Percentiles rank a stretch among this genome's conserved stretches.
Evolutionary conservation across 805 yeast genomes (phyloP).

Genomic region (Saccharomycopsis guyanensis): DNA sequence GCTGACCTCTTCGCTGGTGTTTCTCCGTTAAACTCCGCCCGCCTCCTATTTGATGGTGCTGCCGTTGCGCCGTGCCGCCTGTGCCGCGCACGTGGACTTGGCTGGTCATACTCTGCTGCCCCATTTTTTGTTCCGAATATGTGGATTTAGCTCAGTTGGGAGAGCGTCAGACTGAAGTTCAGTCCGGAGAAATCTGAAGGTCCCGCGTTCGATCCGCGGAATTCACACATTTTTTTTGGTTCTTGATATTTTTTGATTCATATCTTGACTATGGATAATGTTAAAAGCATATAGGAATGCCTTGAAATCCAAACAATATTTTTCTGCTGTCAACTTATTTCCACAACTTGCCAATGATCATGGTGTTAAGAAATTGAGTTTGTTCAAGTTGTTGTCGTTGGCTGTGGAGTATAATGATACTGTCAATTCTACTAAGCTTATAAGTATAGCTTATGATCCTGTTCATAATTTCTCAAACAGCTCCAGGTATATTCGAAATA

Average conservation of each 20-base stretch:
- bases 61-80: too few relatives aligned
- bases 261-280: neutral
- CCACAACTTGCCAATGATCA: neutral
- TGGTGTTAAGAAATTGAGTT: neutral
- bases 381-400: neutral
- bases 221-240: conserved; percentile 37
- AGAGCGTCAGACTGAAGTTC: conserved; percentile 12
- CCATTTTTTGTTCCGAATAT: neutral
- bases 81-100: neutral
- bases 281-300: neutral
- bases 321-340: neutral
- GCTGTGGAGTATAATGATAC: neutral
- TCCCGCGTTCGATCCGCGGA: conserved; percentile 86
- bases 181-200: conserved; percentile 50
- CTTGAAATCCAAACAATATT: neutral
- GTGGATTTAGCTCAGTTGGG: conserved; percentile 12
- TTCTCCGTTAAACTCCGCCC: too few relatives aligned
- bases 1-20: too few relatives aligned
- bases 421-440: neutral
- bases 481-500: neutral
- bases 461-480: neutral
- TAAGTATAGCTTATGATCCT: neutral
- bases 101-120: neutral
- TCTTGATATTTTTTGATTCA: neutral
- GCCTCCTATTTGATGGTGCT: too few relatives aligned